Evolutionary conservation across 345 rosid genomes (phyloP).

Genomic region (Psidium guajava): DNA sequence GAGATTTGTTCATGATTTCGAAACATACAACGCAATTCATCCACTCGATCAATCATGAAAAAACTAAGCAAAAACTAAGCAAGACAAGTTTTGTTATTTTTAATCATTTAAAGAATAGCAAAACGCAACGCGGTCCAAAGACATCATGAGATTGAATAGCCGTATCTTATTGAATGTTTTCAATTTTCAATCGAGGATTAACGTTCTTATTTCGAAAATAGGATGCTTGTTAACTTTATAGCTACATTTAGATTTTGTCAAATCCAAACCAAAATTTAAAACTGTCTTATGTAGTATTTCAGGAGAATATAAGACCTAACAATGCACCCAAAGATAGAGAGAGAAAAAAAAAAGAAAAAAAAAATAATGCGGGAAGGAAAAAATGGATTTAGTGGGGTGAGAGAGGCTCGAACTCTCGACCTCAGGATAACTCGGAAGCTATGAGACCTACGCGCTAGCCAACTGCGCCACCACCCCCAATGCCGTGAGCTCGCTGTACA

Average conservation of each 20-base stretch:
- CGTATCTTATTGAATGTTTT: not conserved
- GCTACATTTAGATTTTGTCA: not conserved
- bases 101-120: not conserved
- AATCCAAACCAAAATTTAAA: not conserved
- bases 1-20: not conserved
- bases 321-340: too few relatives aligned
- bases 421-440: conserved; percentile 83
- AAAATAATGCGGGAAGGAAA: too few relatives aligned
- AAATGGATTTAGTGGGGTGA: conserved; percentile 37
- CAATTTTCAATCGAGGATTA: not conserved
- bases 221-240: not conserved
- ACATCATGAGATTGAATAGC: accelerated
- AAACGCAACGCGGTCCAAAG: accelerated
- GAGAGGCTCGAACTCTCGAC: conserved; percentile 96
- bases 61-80: not conserved
- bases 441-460: conserved; percentile 99
- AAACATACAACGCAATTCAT: not conserved
- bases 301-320: not conserved
- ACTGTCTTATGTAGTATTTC: not conserved
- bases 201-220: not conserved
- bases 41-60: not conserved
- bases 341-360: not conserved
- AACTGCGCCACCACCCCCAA: conserved; percentile 93
- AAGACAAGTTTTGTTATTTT: not conserved
- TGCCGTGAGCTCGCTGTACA: accelerated